phyloP scores from a whole-genome alignment of 306 rosid genomes.

The Styphnolobium japonicum region DNA sequence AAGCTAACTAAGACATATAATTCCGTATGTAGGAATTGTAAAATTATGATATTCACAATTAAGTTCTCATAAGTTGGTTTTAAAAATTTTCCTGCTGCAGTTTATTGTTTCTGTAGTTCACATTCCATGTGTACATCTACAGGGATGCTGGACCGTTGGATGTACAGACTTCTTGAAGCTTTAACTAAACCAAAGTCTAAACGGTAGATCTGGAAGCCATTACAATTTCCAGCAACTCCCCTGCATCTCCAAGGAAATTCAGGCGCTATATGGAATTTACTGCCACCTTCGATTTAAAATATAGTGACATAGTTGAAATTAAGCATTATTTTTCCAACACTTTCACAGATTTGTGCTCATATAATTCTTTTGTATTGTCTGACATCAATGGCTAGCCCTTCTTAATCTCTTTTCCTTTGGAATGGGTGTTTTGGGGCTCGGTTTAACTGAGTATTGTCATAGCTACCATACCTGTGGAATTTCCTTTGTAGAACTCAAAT shows the following conservation, averaged over 20 bases:
- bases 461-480: neutral
- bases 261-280: neutral
- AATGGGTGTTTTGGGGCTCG: neutral
- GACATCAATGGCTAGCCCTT: neutral
- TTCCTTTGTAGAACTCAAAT: neutral
- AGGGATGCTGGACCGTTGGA: conserved; percentile 94
- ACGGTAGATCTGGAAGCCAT: conserved; percentile 13
- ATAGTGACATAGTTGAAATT: neutral
- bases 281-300: neutral
- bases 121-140: neutral
- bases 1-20: neutral
- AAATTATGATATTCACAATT: neutral
- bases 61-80: neutral
- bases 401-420: neutral
- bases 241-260: conserved; percentile 5
- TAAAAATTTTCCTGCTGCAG: neutral
- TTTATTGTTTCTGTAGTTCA: neutral
- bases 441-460: neutral
- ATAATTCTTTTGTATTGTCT: neutral
- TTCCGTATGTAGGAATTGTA: too few species aligned
- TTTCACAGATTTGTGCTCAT: neutral
- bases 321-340: neutral
- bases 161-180: conserved; percentile 67
- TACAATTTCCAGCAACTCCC: neutral
- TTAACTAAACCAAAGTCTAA: conserved; percentile 58